Percentiles rank a stretch among this genome's conserved stretches.
phyloP scores from a whole-genome alignment of 176 grass and related monocot genomes.

The Ananas comosus region DNA sequence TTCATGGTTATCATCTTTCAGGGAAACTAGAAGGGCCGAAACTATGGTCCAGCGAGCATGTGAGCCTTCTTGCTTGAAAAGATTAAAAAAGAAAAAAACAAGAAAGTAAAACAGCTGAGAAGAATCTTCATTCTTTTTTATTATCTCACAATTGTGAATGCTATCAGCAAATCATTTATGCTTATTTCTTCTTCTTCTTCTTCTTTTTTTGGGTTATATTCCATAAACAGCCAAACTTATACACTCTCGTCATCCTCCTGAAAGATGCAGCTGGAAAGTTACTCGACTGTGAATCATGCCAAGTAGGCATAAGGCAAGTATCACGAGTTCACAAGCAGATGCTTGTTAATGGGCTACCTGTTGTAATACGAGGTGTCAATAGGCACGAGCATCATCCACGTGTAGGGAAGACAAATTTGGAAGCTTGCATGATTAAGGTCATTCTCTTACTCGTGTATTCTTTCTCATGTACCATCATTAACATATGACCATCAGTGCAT shows the following conservation, averaged over 20 bases:
- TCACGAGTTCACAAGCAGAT: constrained; percentile 69
- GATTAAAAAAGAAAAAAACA: constrained; percentile 13
- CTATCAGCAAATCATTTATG: no score
- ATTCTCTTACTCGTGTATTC: constrained; percentile 11
- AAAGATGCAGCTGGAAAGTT: constrained; percentile 85
- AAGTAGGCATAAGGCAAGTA: constrained; percentile 84
- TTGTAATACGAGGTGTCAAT: constrained; percentile 87
- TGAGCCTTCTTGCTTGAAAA: constrained; percentile 27
- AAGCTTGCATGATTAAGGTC: constrained; percentile 99
- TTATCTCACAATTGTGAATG: no score
- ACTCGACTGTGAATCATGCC: constrained; percentile 92
- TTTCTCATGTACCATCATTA: constrained; percentile 12
- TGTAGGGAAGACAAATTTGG: constrained; percentile 83
- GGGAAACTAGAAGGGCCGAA: constrained; percentile 85
- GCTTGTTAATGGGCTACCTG: constrained; percentile 86
- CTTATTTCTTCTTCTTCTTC: no score
- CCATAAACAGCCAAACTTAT: constrained; percentile 85
- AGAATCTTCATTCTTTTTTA: no score
- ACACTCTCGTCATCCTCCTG: constrained; percentile 82
- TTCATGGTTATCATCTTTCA: constrained; percentile 64
- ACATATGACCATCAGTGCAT: not conserved
- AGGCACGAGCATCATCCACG: constrained; percentile 95
- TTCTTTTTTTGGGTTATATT: constrained; percentile 1
- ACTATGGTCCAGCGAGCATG: constrained; percentile 96
- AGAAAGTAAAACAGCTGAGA: constrained; percentile 2